A percentile compares a stretch with the other conserved stretches of the same genome.
phyloP scores from a whole-genome alignment of 805 yeast species.

The Saturnispora silvae region DNA sequence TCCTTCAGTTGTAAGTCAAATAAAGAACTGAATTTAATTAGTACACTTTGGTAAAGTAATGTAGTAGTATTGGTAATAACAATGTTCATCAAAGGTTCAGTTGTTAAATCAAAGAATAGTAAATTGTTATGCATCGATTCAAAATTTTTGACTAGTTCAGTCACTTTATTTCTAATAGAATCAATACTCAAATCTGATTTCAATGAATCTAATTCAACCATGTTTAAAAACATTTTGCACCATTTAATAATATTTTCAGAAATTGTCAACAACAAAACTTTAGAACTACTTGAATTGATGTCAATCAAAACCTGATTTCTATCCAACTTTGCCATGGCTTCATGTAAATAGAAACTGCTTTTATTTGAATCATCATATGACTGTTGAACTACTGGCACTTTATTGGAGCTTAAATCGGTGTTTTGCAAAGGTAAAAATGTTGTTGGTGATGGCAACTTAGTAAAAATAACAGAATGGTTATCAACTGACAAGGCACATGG shows the following conservation, averaged over 20 bases:
- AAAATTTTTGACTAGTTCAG: slow-evolving; percentile 20
- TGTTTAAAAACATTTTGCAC: slow-evolving; percentile 23
- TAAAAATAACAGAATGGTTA: slow-evolving; percentile 19
- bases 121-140: slow-evolving; percentile 21
- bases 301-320: slow-evolving; percentile 21
- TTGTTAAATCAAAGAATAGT: slow-evolving; percentile 19
- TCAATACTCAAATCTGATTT: slow-evolving; percentile 13
- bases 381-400: not conserved
- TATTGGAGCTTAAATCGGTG: slow-evolving; percentile 2
- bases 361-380: slow-evolving; percentile 7
- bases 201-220: slow-evolving; percentile 21
- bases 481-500: slow-evolving; percentile 24
- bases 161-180: slow-evolving; percentile 17
- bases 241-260: slow-evolving; percentile 25
- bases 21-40: slow-evolving; percentile 19
- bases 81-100: slow-evolving; percentile 18
- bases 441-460: slow-evolving; percentile 24
- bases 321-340: slow-evolving; percentile 23
- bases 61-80: slow-evolving; percentile 21
- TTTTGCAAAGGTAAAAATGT: slow-evolving; percentile 14
- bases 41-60: slow-evolving; percentile 20
- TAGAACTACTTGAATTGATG: slow-evolving; percentile 19
- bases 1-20: slow-evolving; percentile 14
- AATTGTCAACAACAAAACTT: slow-evolving; percentile 20
- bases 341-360: slow-evolving; percentile 19